These are phyloP conservation scores for Plantago major DNA, from an alignment of 257 asterid genomes.

Conservation along the genomic window DNA sequence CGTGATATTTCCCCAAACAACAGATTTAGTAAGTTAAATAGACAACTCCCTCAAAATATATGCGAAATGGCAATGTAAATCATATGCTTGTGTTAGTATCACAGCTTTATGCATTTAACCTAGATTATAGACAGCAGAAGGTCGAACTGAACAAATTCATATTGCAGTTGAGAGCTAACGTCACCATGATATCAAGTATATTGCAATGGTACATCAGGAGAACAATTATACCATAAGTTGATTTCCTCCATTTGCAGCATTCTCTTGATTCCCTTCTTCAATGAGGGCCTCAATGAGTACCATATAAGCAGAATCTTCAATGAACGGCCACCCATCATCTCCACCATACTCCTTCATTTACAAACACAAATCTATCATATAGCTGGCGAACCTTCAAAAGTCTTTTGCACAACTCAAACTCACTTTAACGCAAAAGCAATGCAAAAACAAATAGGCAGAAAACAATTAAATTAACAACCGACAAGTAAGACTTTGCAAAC, in stretches of 20 bases:
- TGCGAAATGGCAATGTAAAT: no score
- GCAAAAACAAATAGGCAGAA: no score
- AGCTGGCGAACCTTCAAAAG: background rate
- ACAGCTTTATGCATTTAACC: no score
- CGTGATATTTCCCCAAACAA: no score
- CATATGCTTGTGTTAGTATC: no score
- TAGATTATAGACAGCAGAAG: no score
- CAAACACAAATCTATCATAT: conserved; percentile 2
- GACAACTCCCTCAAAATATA: no score
- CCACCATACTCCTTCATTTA: conserved; percentile 42
- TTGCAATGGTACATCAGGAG: background rate
- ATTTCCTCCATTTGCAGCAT: conserved; percentile 8
- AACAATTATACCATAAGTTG: conserved; percentile 25
- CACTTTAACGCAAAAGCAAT: background rate
- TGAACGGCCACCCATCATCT: conserved; percentile 39
- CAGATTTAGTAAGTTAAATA: no score
- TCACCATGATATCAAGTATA: background rate
- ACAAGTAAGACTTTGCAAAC: no score
- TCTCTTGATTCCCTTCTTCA: conserved; percentile 18
- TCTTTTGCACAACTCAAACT: background rate
- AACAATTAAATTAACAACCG: no score
- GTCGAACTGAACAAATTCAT: no score
- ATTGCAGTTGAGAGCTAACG: background rate
- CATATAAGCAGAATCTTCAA: conserved; percentile 39
- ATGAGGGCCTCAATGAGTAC: conserved; percentile 38